Evolutionary conservation across 2,329 filamentous ascomycete genomes (phyloP).

Genomic region (Intubia oerlemansii): DNA sequence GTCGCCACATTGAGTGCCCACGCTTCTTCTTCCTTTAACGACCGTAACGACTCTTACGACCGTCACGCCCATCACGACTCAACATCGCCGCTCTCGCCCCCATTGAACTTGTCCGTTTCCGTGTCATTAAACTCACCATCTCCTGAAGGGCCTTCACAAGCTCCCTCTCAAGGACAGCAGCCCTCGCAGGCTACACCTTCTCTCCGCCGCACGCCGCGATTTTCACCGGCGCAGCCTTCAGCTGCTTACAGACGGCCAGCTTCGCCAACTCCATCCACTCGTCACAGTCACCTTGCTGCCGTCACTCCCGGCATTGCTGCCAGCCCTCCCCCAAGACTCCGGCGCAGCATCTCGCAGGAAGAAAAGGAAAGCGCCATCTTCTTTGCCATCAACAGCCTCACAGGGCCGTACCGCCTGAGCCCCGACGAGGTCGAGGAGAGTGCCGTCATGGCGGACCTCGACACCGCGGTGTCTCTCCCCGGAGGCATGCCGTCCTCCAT

Average conservation of each 20-base stretch:
- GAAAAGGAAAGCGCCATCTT: slow-evolving; percentile 52
- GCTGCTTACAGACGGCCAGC: too few relatives aligned
- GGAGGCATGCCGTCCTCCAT: slow-evolving; percentile 16
- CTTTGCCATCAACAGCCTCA: slow-evolving; percentile 74
- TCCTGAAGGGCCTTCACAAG: too few relatives aligned
- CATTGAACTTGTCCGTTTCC: slow-evolving; percentile 4
- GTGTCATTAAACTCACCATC: too few relatives aligned
- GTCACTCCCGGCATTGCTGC: slow-evolving; percentile 28
- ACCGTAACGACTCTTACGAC: slow-evolving; percentile 34
- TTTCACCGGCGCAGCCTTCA: too few relatives aligned
- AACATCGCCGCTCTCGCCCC: too few relatives aligned
- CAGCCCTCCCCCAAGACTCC: slow-evolving; percentile 18
- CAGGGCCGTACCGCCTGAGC: slow-evolving; percentile 64
- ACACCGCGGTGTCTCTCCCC: not conserved
- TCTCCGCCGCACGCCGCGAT: too few relatives aligned
- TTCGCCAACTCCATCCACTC: too few relatives aligned
- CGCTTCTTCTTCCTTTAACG: slow-evolving; percentile 16
- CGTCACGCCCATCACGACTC: too few relatives aligned
- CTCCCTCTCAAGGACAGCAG: too few relatives aligned
- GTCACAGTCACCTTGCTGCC: slow-evolving; percentile 26
- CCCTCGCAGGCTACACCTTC: too few relatives aligned
- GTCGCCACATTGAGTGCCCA: slow-evolving; percentile 7
- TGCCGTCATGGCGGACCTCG: slow-evolving; percentile 76
- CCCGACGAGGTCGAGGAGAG: slow-evolving; percentile 70
- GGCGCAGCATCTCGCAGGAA: too few relatives aligned